phyloP scores from a whole-genome alignment of 108 stramenopile genomes.

The Chaetoceros tenuissimus region DNA sequence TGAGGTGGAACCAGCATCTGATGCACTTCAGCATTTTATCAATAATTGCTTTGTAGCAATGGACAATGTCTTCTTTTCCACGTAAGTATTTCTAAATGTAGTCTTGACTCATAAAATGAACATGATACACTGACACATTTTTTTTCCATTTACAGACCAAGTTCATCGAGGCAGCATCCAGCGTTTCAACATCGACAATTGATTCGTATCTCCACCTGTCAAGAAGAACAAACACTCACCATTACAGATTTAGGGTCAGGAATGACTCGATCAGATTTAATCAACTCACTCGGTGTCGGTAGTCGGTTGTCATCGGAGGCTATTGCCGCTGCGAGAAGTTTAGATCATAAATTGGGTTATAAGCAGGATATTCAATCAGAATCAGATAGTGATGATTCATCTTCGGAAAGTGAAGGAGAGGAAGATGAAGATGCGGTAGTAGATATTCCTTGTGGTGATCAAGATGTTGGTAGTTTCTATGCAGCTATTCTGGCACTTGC shows the following conservation, averaged over 20 bases:
- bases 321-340: background rate
- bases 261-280: slow-evolving; percentile 35
- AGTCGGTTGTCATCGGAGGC: background rate
- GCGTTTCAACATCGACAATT: background rate
- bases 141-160: background rate
- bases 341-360: no score
- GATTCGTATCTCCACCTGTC: background rate
- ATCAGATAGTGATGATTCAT: background rate
- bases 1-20: background rate
- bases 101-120: background rate
- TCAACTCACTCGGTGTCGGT: slow-evolving; percentile 34
- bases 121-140: background rate
- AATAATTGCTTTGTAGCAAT: background rate
- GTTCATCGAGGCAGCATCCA: background rate
- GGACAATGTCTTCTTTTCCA: background rate
- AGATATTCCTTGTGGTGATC: slow-evolving; percentile 6
- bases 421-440: background rate
- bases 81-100: background rate
- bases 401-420: background rate
- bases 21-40: background rate
- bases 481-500: slow-evolving; percentile 30
- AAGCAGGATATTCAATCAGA: no score
- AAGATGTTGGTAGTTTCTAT: slow-evolving; percentile 32
- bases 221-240: slow-evolving; percentile 9
- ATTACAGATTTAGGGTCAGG: slow-evolving; percentile 33